Percentiles rank a stretch among this genome's conserved stretches.
Conservation (phyloP, 331 rosid genomes). For the Erythrophleum ivorense region DNA sequence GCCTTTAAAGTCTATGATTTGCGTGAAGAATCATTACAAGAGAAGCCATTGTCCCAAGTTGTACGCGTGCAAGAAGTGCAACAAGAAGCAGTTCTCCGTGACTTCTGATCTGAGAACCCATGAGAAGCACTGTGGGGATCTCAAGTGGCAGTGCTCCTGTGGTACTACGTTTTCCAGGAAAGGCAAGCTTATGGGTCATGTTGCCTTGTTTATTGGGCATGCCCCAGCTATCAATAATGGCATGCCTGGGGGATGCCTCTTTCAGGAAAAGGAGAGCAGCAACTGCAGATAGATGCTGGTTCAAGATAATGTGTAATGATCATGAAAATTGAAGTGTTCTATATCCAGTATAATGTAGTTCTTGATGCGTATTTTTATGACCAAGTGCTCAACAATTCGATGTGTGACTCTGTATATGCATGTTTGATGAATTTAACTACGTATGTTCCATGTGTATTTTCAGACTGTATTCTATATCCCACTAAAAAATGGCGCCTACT, state of each 20-base stretch:
- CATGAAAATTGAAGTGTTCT: no score
- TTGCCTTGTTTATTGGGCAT: slow-evolving; percentile 80
- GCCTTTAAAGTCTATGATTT: slow-evolving; percentile 88
- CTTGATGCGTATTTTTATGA: no score
- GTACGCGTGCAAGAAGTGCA: slow-evolving; percentile 91
- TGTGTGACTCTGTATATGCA: no score
- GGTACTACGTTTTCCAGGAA: slow-evolving; percentile 97
- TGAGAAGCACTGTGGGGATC: slow-evolving; percentile 95
- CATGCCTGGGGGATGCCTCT: not conserved
- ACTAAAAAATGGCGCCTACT: no score
- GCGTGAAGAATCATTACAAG: slow-evolving; percentile 94
- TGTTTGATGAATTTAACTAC: no score
- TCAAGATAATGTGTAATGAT: no score
- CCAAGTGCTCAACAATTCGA: no score
- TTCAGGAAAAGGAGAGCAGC: no score
- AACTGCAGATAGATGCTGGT: no score
- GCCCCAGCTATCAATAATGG: slow-evolving; percentile 44
- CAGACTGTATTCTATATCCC: no score
- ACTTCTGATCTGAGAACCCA: slow-evolving; percentile 89
- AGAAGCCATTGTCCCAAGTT: slow-evolving; percentile 95
- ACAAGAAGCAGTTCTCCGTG: slow-evolving; percentile 84
- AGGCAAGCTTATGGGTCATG: slow-evolving; percentile 90
- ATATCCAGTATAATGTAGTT: no score
- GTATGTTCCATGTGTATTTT: no score
- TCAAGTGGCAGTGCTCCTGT: slow-evolving; percentile 87